These are phyloP conservation scores for Ramularia endophylla DNA, from an alignment of 2,329 filamentous ascomycete genomes.

Conservation along the genomic window DNA sequence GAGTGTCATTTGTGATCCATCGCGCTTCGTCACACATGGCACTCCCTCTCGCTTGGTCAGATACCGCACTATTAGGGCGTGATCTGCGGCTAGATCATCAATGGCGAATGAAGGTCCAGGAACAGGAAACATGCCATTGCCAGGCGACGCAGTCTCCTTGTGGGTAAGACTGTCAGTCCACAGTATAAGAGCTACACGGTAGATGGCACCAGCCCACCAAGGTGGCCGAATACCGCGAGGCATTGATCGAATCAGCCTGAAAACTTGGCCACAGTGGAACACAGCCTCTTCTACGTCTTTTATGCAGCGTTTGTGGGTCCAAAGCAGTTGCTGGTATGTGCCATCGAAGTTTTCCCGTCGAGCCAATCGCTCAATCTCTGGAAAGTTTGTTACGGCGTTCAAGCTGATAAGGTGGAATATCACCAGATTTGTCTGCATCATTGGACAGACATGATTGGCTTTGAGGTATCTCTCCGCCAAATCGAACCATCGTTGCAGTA, in stretches of 20 bases:
- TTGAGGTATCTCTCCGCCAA: conserved; percentile 54
- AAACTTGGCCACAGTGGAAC: conserved; percentile 62
- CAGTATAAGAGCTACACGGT: conserved; percentile 58
- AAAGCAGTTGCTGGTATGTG: conserved; percentile 50
- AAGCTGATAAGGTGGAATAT: conserved; percentile 67
- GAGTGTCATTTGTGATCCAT: conserved; percentile 43
- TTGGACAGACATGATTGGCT: conserved; percentile 51
- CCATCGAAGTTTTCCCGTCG: conserved; percentile 55
- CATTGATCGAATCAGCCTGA: conserved; percentile 57
- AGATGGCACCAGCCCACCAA: conserved; percentile 67
- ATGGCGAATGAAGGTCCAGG: conserved; percentile 43
- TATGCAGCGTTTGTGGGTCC: conserved; percentile 57
- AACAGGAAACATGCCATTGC: conserved; percentile 32
- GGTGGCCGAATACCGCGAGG: conserved; percentile 54
- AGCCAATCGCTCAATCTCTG: conserved; percentile 61
- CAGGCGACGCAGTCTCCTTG: conserved; percentile 39
- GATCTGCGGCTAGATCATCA: conserved; percentile 46
- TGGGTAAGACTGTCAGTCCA: conserved; percentile 57
- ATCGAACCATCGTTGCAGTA: conserved; percentile 62
- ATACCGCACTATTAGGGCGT: conserved; percentile 47
- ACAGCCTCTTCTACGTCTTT: conserved; percentile 57
- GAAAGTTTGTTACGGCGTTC: conserved; percentile 62
- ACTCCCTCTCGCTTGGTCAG: conserved; percentile 49
- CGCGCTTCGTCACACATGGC: conserved; percentile 46
- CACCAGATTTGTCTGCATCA: conserved; percentile 60